A percentile compares a stretch with the other conserved stretches of the same genome.
phyloP scores from a whole-genome alignment of 2,329 filamentous ascomycete genomes.

The Furcasterigmium furcatum region DNA sequence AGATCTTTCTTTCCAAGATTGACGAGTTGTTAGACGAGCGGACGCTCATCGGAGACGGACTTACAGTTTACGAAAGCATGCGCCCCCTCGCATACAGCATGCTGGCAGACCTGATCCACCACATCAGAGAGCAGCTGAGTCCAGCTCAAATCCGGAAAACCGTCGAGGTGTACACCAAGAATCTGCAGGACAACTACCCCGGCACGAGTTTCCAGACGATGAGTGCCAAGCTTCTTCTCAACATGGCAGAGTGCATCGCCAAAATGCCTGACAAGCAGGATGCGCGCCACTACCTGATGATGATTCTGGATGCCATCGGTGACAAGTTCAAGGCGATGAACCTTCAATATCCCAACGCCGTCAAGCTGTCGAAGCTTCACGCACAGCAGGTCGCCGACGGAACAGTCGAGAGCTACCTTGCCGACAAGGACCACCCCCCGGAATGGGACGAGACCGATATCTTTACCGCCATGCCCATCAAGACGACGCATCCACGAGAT shows the following conservation, averaged over 20 bases:
- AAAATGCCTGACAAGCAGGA: conserved; percentile 92
- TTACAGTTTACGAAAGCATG: conserved; percentile 97
- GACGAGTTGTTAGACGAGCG: conserved; percentile 92
- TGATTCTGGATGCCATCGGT: conserved; percentile 95
- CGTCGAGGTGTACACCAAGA: conserved; percentile 95
- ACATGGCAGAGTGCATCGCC: conserved; percentile 97
- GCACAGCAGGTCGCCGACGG: conserved; percentile 63
- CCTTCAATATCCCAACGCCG: conserved; percentile 87
- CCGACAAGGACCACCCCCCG: conserved; percentile 74
- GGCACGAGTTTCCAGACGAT: conserved; percentile 99
- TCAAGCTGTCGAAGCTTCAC: conserved; percentile 83
- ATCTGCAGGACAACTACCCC: conserved; percentile 91
- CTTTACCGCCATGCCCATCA: conserved; percentile 93
- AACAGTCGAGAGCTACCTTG: conserved; percentile 73
- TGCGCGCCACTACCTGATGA: conserved; percentile 90
- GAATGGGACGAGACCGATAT: conserved; percentile 99
- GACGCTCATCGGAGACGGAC: conserved; percentile 89
- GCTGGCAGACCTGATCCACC: conserved; percentile 96
- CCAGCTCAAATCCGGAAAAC: conserved; percentile 93
- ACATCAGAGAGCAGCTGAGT: conserved; percentile 84
- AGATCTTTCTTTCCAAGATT: conserved; percentile 92
- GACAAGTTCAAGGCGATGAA: conserved; percentile 99
- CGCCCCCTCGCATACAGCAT: conserved; percentile 95
- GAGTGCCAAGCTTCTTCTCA: conserved; percentile 94
- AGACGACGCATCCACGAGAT: conserved; percentile 87